Evolutionary conservation across 2,329 filamentous ascomycete species (phyloP), one percentile per base, ranked within the genome.

Genomic region (Colletotrichum limetticola): DNA sequence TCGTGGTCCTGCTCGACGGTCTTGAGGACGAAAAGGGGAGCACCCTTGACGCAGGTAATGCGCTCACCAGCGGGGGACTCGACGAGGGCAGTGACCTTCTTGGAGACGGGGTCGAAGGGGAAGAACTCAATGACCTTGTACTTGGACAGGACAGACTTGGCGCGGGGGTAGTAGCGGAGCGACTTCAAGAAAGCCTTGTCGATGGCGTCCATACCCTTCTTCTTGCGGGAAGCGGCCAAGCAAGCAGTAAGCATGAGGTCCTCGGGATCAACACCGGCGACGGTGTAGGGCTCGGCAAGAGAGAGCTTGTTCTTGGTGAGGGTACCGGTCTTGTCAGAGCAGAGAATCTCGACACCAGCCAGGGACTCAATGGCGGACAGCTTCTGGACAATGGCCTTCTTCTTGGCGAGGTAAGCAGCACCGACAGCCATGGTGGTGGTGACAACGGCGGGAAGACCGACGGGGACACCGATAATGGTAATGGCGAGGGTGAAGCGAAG

Each of bases 361-460:
- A 97, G 89, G 30, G 95, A 97, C 87, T 97, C 95, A 75, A 97
- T 97, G 76, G 95, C 95, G 42, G 93, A 95, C 66, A 97, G 91
- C 88, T 96, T 97, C 87, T 97, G 95, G 76, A 97, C 95, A 77
- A 97, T 97, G 67, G 95, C 95, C 87, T 95, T 91, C 89, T 96
- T 95, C 89, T 95, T 95, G 79, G 95, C 95, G 72, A 97, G 91
- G 84, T 97, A 97, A 75, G 94, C 93, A 76, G 95, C 95, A 86
- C 95, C 95, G 82, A 97, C 95, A 82, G 95, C 95, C 94, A 97
- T 97, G 81, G 95, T 97, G 78, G 95, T 97, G 79, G 95, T 97
- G 74, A 97, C 94, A 86, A 97, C 95, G 78, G 94, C 95, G 74
- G 95, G 95, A 76, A 97, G 94, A 92, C 95, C 95, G 84, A 97